These are phyloP conservation scores for Rhodotorula paludigena DNA, from an alignment of 768 basidiomycete genomes.

Conservation along the genomic window DNA sequence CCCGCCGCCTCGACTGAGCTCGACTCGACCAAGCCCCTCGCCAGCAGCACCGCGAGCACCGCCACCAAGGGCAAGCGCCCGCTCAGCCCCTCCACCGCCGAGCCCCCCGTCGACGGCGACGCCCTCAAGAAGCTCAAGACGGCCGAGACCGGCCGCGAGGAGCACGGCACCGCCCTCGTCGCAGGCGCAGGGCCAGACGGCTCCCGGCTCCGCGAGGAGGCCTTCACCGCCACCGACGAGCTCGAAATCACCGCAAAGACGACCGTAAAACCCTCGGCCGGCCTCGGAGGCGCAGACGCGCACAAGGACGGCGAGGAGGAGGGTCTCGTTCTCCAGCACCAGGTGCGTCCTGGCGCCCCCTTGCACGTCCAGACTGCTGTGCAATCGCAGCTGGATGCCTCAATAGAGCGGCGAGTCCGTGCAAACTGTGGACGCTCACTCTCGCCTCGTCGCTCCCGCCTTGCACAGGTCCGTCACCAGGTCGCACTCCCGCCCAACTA, in stretches of 20 bases:
- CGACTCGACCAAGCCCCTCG: not conserved
- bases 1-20: constrained; percentile 3
- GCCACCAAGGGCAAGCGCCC: constrained; percentile 4
- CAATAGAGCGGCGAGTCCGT: too few species aligned
- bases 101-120: constrained; percentile 6
- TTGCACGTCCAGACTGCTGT: not conserved
- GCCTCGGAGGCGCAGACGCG: constrained; percentile 60
- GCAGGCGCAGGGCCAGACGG: not conserved
- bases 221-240: constrained; percentile 71
- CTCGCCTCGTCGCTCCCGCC: not conserved
- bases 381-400: too few species aligned
- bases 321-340: constrained; percentile 48
- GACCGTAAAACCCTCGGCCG: constrained; percentile 82
- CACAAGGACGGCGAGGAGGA: constrained; percentile 43
- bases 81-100: constrained; percentile 6
- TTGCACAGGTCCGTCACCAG: constrained; percentile 79
- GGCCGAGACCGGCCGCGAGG: not conserved
- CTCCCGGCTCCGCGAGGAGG: not conserved
- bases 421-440: too few species aligned
- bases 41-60: not conserved
- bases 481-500: constrained; percentile 92
- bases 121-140: constrained; percentile 19
- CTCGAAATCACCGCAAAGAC: constrained; percentile 91
- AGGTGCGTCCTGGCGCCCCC: constrained; percentile 37
- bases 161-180: constrained; percentile 1